Percentiles rank a stretch among this genome's conserved stretches.
Evolutionary conservation across 352 stramenopile species (phyloP).

Genomic region (Phytophthora brassicae): DNA sequence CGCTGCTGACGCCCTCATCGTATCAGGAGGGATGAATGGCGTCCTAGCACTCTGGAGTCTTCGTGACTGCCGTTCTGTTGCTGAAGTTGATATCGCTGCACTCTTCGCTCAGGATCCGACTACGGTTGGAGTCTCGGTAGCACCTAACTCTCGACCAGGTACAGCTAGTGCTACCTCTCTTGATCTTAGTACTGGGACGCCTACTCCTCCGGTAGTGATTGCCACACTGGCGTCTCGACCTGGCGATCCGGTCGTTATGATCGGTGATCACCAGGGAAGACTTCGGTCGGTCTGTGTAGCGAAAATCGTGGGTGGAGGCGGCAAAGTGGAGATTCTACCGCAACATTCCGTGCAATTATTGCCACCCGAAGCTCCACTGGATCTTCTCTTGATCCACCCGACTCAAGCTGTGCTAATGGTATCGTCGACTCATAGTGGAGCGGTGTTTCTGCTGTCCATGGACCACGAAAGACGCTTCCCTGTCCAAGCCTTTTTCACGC

Average conservation of each 20-base stretch:
- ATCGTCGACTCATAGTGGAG: slow-evolving; percentile 46
- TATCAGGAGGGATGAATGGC: slow-evolving; percentile 50
- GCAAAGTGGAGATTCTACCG: slow-evolving; percentile 58
- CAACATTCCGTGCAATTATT: slow-evolving; percentile 63
- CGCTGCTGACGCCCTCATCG: slow-evolving; percentile 48
- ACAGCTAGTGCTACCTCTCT: slow-evolving; percentile 7
- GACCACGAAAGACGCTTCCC: slow-evolving; percentile 74
- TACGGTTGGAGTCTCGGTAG: neutral
- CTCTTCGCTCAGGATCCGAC: slow-evolving; percentile 42
- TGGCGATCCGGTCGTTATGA: slow-evolving; percentile 59
- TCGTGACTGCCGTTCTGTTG: slow-evolving; percentile 41
- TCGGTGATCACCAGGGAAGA: slow-evolving; percentile 60
- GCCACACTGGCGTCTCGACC: slow-evolving; percentile 46
- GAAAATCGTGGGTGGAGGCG: slow-evolving; percentile 48
- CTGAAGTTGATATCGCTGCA: slow-evolving; percentile 35
- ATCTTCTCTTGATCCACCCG: slow-evolving; percentile 62
- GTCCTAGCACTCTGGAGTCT: slow-evolving; percentile 57
- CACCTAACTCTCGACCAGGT: slow-evolving; percentile 15
- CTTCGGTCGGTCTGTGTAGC: slow-evolving; percentile 57
- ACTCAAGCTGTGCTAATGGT: slow-evolving; percentile 55
- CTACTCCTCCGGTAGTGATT: slow-evolving; percentile 32
- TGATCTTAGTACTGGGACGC: neutral
- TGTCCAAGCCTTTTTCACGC: slow-evolving; percentile 52
- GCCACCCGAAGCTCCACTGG: slow-evolving; percentile 29
- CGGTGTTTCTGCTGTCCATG: slow-evolving; percentile 62